A percentile compares a stretch with the other conserved stretches of the same genome.
Evolutionary conservation across 129 eudicot species (phyloP).

Genomic region (Chrysanthemum makinoi): DNA sequence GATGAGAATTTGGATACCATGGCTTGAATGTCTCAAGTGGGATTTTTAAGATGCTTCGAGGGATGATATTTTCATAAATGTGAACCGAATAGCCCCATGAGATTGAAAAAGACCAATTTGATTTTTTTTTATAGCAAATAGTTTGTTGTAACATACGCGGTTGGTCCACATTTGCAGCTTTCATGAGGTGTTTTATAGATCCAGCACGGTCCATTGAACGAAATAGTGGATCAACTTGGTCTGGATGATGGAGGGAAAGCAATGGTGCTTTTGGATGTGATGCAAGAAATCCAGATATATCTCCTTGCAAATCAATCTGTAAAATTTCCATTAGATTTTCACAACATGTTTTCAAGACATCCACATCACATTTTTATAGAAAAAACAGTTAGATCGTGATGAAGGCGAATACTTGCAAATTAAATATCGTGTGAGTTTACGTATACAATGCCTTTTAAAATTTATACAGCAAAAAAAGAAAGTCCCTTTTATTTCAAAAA

Average conservation of each 20-base stretch:
- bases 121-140: not conserved
- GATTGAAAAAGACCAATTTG: not conserved
- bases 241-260: not conserved
- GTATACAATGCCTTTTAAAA: no score
- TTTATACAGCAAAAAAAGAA: no score
- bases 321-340: no score
- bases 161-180: not conserved
- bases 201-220: not conserved
- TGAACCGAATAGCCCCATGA: not conserved
- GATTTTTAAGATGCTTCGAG: not conserved
- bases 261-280: constrained; percentile 2
- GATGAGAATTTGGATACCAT: not conserved
- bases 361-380: no score
- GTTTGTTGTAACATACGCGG: not conserved
- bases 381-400: no score
- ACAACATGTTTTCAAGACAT: no score
- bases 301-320: not conserved
- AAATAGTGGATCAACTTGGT: not conserved
- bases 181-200: not conserved
- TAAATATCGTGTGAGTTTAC: no score
- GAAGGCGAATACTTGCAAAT: no score
- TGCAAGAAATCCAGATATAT: not conserved
- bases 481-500: no score
- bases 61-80: not conserved
- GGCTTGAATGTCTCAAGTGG: not conserved